Evolutionary conservation across 1,284 basidiomycete genomes (phyloP).

Genomic region (Stereum hirsutum): DNA sequence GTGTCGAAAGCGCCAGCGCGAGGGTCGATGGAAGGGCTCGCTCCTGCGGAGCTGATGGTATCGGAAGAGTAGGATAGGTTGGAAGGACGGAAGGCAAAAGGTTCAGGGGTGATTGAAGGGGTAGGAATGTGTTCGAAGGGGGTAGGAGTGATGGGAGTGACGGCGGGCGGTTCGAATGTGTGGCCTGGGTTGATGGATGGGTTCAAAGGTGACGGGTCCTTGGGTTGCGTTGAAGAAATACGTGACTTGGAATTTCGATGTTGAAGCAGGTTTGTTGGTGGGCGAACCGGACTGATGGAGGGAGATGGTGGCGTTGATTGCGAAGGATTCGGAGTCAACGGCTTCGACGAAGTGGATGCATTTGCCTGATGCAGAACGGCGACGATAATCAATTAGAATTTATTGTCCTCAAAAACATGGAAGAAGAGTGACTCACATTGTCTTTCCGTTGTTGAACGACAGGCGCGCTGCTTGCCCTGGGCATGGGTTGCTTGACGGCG

Average conservation of each 20-base stretch:
- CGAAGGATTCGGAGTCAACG: constrained; percentile 8
- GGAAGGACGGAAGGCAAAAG: constrained; percentile 7
- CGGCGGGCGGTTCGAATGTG: constrained; percentile 6
- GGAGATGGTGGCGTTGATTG: constrained; percentile 19
- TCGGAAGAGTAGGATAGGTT: constrained; percentile 1
- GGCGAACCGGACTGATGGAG: constrained; percentile 10
- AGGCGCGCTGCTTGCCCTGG: constrained; percentile 11
- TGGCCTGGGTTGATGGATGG: constrained; percentile 14
- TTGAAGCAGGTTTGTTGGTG: constrained; percentile 4
- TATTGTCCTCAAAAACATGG: neutral
- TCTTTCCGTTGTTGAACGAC: constrained; percentile 14
- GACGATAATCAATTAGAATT: neutral
- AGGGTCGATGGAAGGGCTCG: constrained; percentile 5
- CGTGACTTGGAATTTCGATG: constrained; percentile 16
- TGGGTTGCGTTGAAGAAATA: constrained; percentile 6
- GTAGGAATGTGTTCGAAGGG: constrained; percentile 4
- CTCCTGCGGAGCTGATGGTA: constrained; percentile 4
- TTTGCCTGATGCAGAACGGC: too few species aligned
- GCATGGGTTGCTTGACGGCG: constrained; percentile 9
- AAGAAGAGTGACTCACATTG: constrained; percentile 5
- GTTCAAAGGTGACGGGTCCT: neutral
- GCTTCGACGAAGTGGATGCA: too few species aligned
- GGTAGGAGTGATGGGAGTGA: constrained; percentile 9
- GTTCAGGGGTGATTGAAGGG: constrained; percentile 8
- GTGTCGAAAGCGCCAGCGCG: constrained; percentile 5